Evolutionary conservation across 441 rosid genomes (phyloP).

Genomic region (Populus hybrid): DNA sequence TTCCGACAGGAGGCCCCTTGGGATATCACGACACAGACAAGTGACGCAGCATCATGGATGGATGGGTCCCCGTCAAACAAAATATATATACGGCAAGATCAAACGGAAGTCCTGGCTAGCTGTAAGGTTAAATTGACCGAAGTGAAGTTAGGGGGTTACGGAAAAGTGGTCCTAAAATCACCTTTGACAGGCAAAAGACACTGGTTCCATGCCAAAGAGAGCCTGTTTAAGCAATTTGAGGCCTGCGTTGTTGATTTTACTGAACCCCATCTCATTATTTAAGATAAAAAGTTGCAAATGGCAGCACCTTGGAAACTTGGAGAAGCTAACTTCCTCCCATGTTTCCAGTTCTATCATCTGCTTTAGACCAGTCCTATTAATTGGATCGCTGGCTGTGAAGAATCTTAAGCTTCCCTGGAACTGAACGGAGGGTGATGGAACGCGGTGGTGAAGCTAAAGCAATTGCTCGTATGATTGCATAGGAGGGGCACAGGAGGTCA

Average conservation of each 20-base stretch:
- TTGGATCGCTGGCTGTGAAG: not conserved
- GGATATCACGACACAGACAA: not conserved
- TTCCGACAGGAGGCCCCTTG: not conserved
- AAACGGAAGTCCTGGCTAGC: not conserved
- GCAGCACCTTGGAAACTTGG: not conserved
- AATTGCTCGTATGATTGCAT: not conserved
- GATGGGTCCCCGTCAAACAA: not conserved
- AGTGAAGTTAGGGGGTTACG: too few relatives aligned
- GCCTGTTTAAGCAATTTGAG: not conserved
- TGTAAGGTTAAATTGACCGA: too few relatives aligned
- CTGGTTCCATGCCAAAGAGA: slow-evolving; percentile 4
- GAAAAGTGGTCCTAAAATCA: slow-evolving; percentile 1
- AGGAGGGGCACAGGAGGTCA: not conserved
- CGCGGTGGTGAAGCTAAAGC: not conserved
- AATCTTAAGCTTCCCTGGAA: not conserved
- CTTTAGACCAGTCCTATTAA: not conserved
- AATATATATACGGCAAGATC: not conserved
- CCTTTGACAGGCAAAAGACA: slow-evolving; percentile 2
- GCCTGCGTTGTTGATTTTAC: not conserved
- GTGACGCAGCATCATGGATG: not conserved
- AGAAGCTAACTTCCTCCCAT: not conserved
- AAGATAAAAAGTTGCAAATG: not conserved
- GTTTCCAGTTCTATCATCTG: not conserved
- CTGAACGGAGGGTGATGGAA: not conserved
- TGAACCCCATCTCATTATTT: not conserved